Evolutionary conservation across 1,139 yeast genomes (phyloP), one percentile per base, ranked within the genome.

Genomic region (Eremothecium gossypii): DNA sequence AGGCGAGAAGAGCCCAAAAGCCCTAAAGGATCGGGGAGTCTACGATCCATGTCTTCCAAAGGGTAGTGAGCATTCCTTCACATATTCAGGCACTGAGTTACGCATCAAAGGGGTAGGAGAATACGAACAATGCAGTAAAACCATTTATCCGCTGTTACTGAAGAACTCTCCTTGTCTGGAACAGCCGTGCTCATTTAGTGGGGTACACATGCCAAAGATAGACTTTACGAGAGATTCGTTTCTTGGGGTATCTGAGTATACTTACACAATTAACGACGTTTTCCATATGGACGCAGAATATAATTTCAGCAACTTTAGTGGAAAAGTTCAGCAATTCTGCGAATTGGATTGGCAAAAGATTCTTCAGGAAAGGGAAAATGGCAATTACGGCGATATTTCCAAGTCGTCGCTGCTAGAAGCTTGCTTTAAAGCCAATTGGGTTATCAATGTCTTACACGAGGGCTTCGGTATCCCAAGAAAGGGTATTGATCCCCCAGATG

Each of bases 351-450:
- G 91, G 91, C 52, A 62, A 1, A 55, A 60, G 2, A 70, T 83
- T 8, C 60, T 73, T 47, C 55, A 61, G 17, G 77, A 77, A 49
- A 70, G 74, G 32, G 60, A 70, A 4, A 58, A 70, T 10, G 83
- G 83, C 2, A 65, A 67, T 40, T 68, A 66, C 45, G 60, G 66
- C 41, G 50, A 55, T 12, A 54, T 67, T 8, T 63, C 70, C 10
- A 52, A 57, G 7, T 57, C 61, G 1, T 75, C 76, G 51, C 65
- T 83, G 43, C 68, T 65, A 44, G 82, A 78, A 54, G 81, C 89
- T 2, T 83, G 94, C 59, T 83, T 83, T 63, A 83, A 83, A 53
- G 89, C 91, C 7, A 76, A 79, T 51, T 83, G 94, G 94, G 83
- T 83, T 2, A 68, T 82, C 31, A 82, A 79, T 57, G 68, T 83